These are phyloP conservation scores for Cyanidium caldarium DNA, from an alignment of 23 red algal genomes.

Conservation along the genomic window DNA sequence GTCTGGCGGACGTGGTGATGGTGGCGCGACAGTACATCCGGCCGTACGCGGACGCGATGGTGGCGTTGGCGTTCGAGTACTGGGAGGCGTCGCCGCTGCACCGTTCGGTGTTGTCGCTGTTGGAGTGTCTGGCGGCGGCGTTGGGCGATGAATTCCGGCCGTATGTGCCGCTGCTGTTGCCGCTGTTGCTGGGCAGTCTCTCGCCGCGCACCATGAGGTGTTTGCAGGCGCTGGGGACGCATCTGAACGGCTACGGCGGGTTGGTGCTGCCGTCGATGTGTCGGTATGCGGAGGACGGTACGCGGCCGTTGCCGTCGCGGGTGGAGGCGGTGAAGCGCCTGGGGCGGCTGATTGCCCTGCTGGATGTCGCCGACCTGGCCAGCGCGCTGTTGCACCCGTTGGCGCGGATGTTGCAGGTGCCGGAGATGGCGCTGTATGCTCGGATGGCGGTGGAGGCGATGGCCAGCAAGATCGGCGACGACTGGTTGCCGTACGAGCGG, in stretches of 20 bases:
- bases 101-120: slow-evolving; percentile 20
- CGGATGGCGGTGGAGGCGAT: background rate
- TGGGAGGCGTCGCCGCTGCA: slow-evolving; percentile 19
- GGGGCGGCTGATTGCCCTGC: slow-evolving; percentile 12
- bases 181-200: slow-evolving; percentile 31
- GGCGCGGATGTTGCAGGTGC: slow-evolving; percentile 19
- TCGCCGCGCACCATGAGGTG: slow-evolving; percentile 35
- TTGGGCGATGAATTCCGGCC: slow-evolving; percentile 66
- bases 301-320: slow-evolving; percentile 5
- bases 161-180: slow-evolving; percentile 37
- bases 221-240: slow-evolving; percentile 44
- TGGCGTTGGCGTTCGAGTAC: slow-evolving; percentile 50
- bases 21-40: slow-evolving; percentile 49
- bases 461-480: too few relatives aligned
- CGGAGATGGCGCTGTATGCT: background rate
- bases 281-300: slow-evolving; percentile 20
- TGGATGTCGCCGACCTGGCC: slow-evolving; percentile 30
- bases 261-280: slow-evolving; percentile 40
- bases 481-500: too few relatives aligned
- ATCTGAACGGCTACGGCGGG: slow-evolving; percentile 35
- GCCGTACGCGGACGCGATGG: slow-evolving; percentile 34
- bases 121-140: slow-evolving; percentile 39
- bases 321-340: slow-evolving; percentile 42
- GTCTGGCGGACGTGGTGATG: slow-evolving; percentile 42
- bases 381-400: slow-evolving; percentile 71